Evolutionary conservation across 805 yeast species (phyloP).

Genomic region (Schizosaccharomyces octosporus): DNA sequence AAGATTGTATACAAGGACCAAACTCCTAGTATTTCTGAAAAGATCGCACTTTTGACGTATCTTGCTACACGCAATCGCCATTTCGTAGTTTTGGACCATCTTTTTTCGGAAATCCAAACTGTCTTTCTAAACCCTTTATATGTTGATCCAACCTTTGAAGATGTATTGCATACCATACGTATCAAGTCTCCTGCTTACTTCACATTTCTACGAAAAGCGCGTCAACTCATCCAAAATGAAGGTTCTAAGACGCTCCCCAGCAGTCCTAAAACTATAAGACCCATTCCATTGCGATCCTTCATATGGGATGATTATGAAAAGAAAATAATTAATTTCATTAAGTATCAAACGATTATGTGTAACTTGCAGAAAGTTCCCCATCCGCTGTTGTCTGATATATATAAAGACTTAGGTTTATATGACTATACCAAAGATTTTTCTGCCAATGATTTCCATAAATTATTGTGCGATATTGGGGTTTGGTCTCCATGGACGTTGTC

Average conservation of each 20-base stretch:
- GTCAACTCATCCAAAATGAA: not conserved
- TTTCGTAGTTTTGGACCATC: not conserved
- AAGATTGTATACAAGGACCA: not conserved
- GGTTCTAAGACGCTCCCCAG: not conserved
- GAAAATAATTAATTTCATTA: not conserved
- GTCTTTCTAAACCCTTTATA: not conserved
- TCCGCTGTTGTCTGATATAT: not conserved
- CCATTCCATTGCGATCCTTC: not conserved
- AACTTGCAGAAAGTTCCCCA: not conserved
- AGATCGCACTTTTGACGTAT: not conserved
- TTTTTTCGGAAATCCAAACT: not conserved
- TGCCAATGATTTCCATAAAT: not conserved
- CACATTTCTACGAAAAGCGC: not conserved
- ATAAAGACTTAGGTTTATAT: not conserved
- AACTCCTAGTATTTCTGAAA: not conserved
- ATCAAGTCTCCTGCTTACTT: not conserved
- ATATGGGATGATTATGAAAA: not conserved
- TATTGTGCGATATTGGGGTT: constrained; percentile 9
- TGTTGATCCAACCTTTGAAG: not conserved
- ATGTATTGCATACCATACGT: not conserved
- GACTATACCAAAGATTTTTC: not conserved
- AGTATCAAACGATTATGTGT: not conserved
- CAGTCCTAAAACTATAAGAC: not conserved
- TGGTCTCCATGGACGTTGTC: constrained; percentile 7
- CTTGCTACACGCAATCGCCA: not conserved